phyloP scores from a whole-genome alignment of 371 early-diverging fungal genomes.

The Actinomucor elegans region DNA sequence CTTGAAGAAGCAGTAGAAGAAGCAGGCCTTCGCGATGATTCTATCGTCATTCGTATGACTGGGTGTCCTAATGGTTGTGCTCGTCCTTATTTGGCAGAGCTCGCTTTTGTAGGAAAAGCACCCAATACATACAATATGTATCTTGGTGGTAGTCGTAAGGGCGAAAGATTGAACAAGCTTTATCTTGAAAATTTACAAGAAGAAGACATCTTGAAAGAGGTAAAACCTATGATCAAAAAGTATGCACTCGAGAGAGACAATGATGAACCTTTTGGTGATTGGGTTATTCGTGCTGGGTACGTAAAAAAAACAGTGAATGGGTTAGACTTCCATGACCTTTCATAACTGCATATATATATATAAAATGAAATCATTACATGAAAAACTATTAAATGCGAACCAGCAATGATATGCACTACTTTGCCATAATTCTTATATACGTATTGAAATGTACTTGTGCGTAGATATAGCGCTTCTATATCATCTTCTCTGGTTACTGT shows the following conservation, averaged over 20 bases:
- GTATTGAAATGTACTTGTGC: too few species aligned
- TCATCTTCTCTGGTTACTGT: too few species aligned
- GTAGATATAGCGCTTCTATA: too few species aligned
- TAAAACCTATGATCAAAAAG: constrained; percentile 73
- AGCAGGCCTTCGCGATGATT: constrained; percentile 75
- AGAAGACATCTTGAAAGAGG: constrained; percentile 71
- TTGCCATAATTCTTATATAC: too few species aligned
- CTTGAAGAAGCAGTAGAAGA: constrained; percentile 76
- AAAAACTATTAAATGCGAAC: too few species aligned
- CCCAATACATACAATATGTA: constrained; percentile 89
- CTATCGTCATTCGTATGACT: constrained; percentile 91
- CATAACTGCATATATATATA: too few species aligned
- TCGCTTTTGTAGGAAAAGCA: constrained; percentile 90
- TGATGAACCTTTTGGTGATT: constrained; percentile 89
- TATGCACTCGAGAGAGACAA: constrained; percentile 67
- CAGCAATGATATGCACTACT: too few species aligned
- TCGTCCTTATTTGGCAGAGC: constrained; percentile 86
- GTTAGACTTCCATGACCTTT: constrained; percentile 72
- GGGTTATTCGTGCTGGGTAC: constrained; percentile 80
- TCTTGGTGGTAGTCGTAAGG: constrained; percentile 82
- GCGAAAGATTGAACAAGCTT: constrained; percentile 82
- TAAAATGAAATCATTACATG: too few species aligned
- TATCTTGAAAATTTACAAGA: constrained; percentile 83
- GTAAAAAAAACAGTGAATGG: constrained; percentile 75
- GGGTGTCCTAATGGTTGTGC: constrained; percentile 95